A percentile compares a stretch with the other conserved stretches of the same genome.
phyloP scores from a whole-genome alignment of 805 yeast species.

The Danielozyma ontarioensis region DNA sequence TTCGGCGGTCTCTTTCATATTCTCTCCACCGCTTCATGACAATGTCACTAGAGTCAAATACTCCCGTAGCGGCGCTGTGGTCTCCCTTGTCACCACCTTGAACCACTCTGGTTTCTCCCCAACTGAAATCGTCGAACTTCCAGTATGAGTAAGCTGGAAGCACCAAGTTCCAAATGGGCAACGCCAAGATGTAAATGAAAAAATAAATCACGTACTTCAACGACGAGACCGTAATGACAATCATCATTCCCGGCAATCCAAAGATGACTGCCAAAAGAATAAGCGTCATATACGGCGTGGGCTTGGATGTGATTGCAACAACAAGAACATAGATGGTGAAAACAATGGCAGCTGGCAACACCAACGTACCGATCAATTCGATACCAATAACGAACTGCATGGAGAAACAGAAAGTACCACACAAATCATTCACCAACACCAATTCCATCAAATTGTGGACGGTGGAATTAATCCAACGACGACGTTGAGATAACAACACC shows the following conservation, averaged over 20 bases:
- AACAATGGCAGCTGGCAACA: constrained; percentile 81
- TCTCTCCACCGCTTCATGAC: constrained; percentile 94
- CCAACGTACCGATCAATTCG: constrained; percentile 82
- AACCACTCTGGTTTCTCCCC: constrained; percentile 93
- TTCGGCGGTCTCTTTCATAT: constrained; percentile 66
- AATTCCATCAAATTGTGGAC: constrained; percentile 89
- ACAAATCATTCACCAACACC: constrained; percentile 75
- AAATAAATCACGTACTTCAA: constrained; percentile 73
- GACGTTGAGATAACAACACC: constrained; percentile 83
- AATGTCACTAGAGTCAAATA: constrained; percentile 86
- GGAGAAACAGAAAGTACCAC: constrained; percentile 92
- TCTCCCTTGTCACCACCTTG: constrained; percentile 60
- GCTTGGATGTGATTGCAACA: constrained; percentile 61
- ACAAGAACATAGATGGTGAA: constrained; percentile 78
- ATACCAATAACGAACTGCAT: constrained; percentile 88
- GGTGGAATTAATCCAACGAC: constrained; percentile 96
- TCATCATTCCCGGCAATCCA: constrained; percentile 80
- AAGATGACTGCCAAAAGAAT: constrained; percentile 71
- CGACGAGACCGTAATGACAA: constrained; percentile 75
- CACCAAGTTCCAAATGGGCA: constrained; percentile 93
- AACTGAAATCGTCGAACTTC: constrained; percentile 93
- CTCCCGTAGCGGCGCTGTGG: constrained; percentile 70
- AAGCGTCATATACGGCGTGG: constrained; percentile 75
- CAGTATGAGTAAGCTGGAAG: constrained; percentile 84
- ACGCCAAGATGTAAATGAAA: constrained; percentile 67